phyloP scores from a whole-genome alignment of 2,329 filamentous ascomycete genomes.

The Fusarium subtropicale region DNA sequence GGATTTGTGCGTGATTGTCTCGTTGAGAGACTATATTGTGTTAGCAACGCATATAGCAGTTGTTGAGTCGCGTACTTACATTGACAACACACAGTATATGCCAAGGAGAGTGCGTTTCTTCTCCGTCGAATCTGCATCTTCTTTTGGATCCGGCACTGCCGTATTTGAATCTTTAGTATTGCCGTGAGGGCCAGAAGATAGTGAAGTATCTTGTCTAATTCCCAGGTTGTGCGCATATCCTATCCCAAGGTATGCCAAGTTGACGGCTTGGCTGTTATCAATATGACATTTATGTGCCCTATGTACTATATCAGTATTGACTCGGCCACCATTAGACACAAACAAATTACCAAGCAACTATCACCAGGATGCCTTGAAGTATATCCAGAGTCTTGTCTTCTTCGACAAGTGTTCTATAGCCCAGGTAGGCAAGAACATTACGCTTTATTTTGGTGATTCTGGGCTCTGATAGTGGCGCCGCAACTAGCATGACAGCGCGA shows the following conservation, averaged over 20 bases:
- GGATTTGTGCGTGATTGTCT: constrained; percentile 53
- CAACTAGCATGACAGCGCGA: constrained; percentile 54
- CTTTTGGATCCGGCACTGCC: constrained; percentile 18
- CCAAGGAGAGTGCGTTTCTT: constrained; percentile 56
- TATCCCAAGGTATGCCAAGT: constrained; percentile 55
- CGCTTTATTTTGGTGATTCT: constrained; percentile 55
- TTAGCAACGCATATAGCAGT: not conserved
- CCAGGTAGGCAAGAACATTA: constrained; percentile 56
- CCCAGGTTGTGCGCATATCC: constrained; percentile 57
- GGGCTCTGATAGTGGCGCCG: constrained; percentile 47
- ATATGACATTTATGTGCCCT: constrained; percentile 54
- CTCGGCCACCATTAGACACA: no score
- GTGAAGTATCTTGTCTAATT: constrained; percentile 44
- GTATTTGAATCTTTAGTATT: constrained; percentile 17
- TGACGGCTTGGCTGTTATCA: constrained; percentile 52
- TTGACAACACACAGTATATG: constrained; percentile 54
- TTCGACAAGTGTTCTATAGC: constrained; percentile 56
- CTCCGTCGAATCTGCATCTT: constrained; percentile 49
- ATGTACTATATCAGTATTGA: not conserved
- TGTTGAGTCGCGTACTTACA: constrained; percentile 46
- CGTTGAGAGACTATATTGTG: constrained; percentile 49
- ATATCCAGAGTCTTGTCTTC: constrained; percentile 57
- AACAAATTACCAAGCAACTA: constrained; percentile 57
- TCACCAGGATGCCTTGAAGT: constrained; percentile 60
- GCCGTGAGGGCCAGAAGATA: constrained; percentile 7